Base-by-base conservation (phyloP, 768 basidiomycete genomes). In the Lentinula aciculospora region DNA sequence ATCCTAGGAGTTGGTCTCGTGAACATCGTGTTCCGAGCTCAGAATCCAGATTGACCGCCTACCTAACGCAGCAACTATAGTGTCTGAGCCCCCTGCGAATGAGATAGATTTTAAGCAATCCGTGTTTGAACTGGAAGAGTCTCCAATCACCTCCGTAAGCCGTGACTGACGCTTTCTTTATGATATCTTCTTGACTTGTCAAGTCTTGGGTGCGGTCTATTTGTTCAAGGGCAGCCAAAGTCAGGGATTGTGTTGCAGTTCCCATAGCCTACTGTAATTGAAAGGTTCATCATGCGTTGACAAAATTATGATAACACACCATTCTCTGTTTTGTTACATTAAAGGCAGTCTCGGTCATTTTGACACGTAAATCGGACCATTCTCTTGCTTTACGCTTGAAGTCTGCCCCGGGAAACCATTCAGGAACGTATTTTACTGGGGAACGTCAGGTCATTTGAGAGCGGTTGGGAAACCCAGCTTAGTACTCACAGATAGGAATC, bases 321-420 rank as follows among this genome's bases (percentile, higher is more conserved):
- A 73, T 31, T 37, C 61, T 25, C 17, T 61, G 17, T 48, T 71
- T 66, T 9, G 71, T 69, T 5, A 67, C 58, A 9, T 44, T 27
- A 42, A 72, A 75, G 1, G 74, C 71, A 12, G 60, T 62, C 17
- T 72, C 67, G 23, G 69, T 63, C 72, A 73, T 74, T 34, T 69
- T 64, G 2, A 61, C 28, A 12, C 69, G 62, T 28, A 62, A 64
- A 42, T 60, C 61, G 31, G 65, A 65, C 73, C 73, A 77, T 51
- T 68, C 61, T 28, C 64, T 66, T 1, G 75, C 76, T 60, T 65
- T 69, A 34, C 55, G 36, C 62, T 77, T 72, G 67, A 78, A 77
- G 2, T 57, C 62, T 13, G 76, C 76, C 6, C 76, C 76, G 15
- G 76, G 76, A 54, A 76, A 64, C 76, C 76, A 78, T 23, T 67